These are phyloP conservation scores for Penicillium bovifimosum DNA, from an alignment of 495 filamentous ascomycete genomes.

Conservation along the genomic window DNA sequence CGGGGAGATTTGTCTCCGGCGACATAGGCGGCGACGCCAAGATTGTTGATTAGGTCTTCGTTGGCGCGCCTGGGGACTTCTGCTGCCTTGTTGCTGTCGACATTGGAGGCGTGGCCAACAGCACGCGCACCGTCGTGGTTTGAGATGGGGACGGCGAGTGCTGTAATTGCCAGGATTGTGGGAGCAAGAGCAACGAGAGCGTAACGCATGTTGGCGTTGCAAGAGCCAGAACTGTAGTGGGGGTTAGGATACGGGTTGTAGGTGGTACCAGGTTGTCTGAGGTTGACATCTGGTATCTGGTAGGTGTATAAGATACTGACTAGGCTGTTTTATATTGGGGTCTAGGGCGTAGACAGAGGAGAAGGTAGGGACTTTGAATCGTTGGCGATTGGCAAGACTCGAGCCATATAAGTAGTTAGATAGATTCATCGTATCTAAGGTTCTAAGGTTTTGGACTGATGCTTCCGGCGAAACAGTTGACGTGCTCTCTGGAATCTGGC, in stretches of 20 bases:
- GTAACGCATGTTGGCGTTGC: constrained; percentile 1
- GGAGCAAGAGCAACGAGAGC: background rate
- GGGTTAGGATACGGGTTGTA: background rate
- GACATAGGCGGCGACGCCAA: background rate
- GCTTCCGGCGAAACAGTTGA: background rate
- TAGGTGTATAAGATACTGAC: background rate
- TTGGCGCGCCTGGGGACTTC: background rate
- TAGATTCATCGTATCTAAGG: background rate
- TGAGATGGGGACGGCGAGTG: background rate
- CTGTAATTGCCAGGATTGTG: background rate
- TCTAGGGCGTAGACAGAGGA: background rate
- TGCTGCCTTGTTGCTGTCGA: background rate
- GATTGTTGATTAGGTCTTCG: background rate
- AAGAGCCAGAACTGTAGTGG: background rate
- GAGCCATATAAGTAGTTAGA: too few species aligned
- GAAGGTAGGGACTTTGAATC: background rate
- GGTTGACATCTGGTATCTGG: too few species aligned
- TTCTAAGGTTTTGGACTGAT: background rate
- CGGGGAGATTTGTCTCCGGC: background rate
- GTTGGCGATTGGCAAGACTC: too few species aligned
- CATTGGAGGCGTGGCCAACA: too few species aligned
- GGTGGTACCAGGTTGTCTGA: background rate
- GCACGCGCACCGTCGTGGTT: background rate
- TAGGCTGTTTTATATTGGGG: background rate
- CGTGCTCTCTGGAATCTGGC: background rate